A percentile compares a stretch with the other conserved stretches of the same genome.
These are phyloP conservation scores for Oropetium thomaeum DNA, from an alignment of 176 grass and related monocot genomes.

Conservation along the genomic window DNA sequence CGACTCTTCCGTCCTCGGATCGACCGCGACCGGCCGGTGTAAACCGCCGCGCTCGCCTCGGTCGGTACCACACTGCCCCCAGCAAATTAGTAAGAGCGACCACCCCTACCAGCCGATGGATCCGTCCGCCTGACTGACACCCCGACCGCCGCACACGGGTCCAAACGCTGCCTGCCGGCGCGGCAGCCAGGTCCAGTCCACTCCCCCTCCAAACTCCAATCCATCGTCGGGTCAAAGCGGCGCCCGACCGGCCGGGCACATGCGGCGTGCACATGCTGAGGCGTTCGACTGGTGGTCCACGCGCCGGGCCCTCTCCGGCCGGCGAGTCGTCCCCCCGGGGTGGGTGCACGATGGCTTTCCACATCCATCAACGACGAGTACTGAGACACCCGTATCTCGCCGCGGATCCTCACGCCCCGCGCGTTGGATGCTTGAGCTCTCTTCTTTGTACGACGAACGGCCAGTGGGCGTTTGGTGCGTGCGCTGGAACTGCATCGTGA, in stretches of 20 bases:
- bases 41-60: too few species aligned
- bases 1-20: conserved; percentile 4
- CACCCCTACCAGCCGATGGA: conserved; percentile 1
- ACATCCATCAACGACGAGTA: neutral
- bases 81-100: neutral
- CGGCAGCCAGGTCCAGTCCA: neutral
- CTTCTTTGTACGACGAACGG: neutral
- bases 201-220: neutral
- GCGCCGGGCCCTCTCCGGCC: neutral
- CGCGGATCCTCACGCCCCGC: conserved; percentile 13
- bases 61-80: neutral
- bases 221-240: conserved; percentile 9
- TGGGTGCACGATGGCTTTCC: neutral
- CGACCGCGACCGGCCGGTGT: conserved; percentile 17
- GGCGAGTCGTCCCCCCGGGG: conserved; percentile 11
- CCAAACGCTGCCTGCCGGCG: neutral
- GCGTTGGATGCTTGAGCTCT: conserved; percentile 6
- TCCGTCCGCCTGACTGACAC: neutral
- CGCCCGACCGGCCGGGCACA: conserved; percentile 18
- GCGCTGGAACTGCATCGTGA: neutral
- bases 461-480: neutral
- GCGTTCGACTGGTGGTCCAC: neutral
- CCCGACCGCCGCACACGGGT: conserved; percentile 15
- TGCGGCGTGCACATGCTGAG: conserved; percentile 29
- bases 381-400: conserved; percentile 34